Evolutionary conservation across 225 moss, liverwort and hornwort genomes (phyloP).

Genomic region (Pleurozium schreberi): DNA sequence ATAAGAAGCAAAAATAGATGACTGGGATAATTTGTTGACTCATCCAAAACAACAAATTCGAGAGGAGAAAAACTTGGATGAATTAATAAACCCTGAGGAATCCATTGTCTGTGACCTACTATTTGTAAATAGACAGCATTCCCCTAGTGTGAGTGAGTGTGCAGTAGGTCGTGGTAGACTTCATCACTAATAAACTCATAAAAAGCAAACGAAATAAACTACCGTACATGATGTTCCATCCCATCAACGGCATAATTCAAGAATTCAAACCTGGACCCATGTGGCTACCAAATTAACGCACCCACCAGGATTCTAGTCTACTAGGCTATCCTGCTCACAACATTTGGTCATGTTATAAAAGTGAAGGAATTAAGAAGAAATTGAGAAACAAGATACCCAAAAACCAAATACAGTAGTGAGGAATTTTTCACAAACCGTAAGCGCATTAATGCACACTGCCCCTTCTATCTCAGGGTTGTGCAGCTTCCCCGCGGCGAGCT

Average conservation of each 20-base stretch:
- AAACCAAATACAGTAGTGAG: neutral
- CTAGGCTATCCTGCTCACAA: neutral
- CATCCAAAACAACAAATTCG: neutral
- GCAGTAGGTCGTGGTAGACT: neutral
- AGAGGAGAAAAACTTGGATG: neutral
- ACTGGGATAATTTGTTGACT: neutral
- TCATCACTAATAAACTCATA: neutral
- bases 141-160: neutral
- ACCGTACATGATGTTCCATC: neutral
- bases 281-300: neutral
- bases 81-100: neutral
- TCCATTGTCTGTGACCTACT: neutral
- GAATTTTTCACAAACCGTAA: conserved; percentile 5
- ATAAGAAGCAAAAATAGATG: neutral
- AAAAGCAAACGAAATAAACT: neutral
- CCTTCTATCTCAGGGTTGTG: neutral
- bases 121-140: neutral
- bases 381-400: neutral
- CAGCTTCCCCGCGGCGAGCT: neutral
- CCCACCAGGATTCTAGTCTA: neutral
- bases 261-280: neutral
- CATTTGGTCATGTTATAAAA: neutral
- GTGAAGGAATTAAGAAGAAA: neutral
- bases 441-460: neutral
- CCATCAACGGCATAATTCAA: neutral